Base-by-base conservation (phyloP, 139 green algal species). In the Chlamydomonas urium region DNA sequence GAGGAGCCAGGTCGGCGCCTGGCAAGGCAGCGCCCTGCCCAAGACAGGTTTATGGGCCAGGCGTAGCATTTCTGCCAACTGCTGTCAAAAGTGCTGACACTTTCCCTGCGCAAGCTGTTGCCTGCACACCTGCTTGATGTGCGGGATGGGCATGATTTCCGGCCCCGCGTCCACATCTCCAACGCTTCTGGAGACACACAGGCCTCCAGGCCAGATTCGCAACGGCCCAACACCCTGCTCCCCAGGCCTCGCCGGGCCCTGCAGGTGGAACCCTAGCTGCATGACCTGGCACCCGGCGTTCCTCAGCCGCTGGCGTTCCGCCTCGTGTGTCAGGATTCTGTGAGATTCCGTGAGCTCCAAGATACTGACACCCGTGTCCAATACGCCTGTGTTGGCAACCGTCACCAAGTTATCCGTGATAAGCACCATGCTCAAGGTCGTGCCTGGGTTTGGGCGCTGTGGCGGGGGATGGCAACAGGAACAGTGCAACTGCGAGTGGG, bases 331-430 rank as follows among this genome's bases (percentile, higher is more conserved):
- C 19, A 85, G 83, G 26, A 88, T 88, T 17, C 83, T 68, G 38
- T 85, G 83, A 36, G 71, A 81, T 17, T 66, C 38, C 5, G 73
- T 84, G 1, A 84, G 60, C 66, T 83, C 81, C 6, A 81, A 62
- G 26, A 85, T 82, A n/a, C 47, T 72, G 26, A 65, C 73, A 2
- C 88, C 91, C 0, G 78, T 84, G 75, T 98, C 92, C 10, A 97
- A 75, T 2, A 92, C 75, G 0, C 94, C 94, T 10, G 94, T 79
- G 71, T 90, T 93, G 1, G 88, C 94, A 3, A 89, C 76, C 0
- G 90, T 96, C 14, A 98, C 37, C 32, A 92, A 38, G 37, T 83
- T 77, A 33, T 71, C 79, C n/a, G 56, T 42, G 21, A 69, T 82
- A 1, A 82, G 70, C 61, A 79, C n/a, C n/a, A n/a, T n/a, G n/a